These are phyloP conservation scores for Phytophthora podocarpi DNA, from an alignment of 352 stramenopile species.

Conservation along the genomic window DNA sequence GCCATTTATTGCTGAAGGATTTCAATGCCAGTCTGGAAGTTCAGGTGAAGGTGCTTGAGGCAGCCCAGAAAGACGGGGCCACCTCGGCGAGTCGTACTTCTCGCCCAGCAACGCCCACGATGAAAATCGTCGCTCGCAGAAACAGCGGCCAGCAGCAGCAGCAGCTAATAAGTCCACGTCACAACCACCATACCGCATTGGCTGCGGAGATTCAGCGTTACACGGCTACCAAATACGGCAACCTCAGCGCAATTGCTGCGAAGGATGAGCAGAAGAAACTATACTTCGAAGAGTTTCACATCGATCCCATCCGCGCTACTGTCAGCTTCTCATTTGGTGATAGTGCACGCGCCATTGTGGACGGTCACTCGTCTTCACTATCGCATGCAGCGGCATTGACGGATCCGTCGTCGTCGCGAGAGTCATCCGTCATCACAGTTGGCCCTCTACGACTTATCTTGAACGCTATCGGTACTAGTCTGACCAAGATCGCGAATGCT, in stretches of 20 bases:
- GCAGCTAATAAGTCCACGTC: conserved; percentile 17
- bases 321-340: conserved; percentile 87
- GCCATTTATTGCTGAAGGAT: conserved; percentile 63
- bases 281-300: conserved; percentile 91
- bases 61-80: conserved; percentile 64
- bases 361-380: conserved; percentile 51
- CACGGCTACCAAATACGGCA: conserved; percentile 33
- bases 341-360: conserved; percentile 64
- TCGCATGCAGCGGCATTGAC: conserved; percentile 33
- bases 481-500: conserved; percentile 90
- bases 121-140: conserved; percentile 35
- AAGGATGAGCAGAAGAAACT: conserved; percentile 82
- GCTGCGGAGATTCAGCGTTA: conserved; percentile 45
- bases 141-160: conserved; percentile 20
- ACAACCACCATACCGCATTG: conserved; percentile 37
- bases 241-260: conserved; percentile 34
- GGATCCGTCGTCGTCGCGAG: conserved; percentile 35
- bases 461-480: conserved; percentile 86
- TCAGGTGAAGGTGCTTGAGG: conserved; percentile 72
- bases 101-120: conserved; percentile 36
- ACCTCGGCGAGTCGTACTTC: conserved; percentile 46
- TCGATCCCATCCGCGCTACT: conserved; percentile 80
- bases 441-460: conserved; percentile 82
- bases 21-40: conserved; percentile 79
- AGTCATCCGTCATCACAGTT: conserved; percentile 61